Percentiles rank a stretch among this genome's conserved stretches.
Conservation (phyloP, 139 green algal genomes). For the Tetradesmus lagerheimii region DNA sequence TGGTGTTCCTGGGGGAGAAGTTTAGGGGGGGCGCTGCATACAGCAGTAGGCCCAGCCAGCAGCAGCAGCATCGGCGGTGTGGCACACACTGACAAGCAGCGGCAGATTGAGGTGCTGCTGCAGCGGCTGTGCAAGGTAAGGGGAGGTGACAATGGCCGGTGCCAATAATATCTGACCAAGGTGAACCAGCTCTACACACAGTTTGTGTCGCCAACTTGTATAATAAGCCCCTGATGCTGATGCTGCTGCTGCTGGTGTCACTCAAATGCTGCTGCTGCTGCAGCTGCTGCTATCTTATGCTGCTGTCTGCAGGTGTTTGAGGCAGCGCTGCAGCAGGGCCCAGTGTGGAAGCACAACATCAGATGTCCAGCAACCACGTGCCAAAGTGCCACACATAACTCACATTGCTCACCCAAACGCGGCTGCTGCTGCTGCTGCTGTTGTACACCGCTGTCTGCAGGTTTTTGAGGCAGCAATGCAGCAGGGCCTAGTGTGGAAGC, state of each 20-base stretch:
- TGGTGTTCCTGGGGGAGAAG: not conserved
- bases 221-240: too few relatives aligned
- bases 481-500: constrained; percentile 14
- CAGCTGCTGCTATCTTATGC: not conserved
- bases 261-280: too few relatives aligned
- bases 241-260: too few relatives aligned
- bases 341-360: constrained; percentile 6
- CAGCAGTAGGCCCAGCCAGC: not conserved
- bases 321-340: not conserved
- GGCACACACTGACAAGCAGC: not conserved
- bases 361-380: too few relatives aligned
- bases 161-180: too few relatives aligned
- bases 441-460: not conserved
- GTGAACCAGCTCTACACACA: too few relatives aligned
- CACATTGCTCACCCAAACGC: too few relatives aligned
- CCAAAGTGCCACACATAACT: too few relatives aligned
- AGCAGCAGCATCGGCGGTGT: constrained; percentile 6
- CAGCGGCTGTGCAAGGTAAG: constrained; percentile 21
- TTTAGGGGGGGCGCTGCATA: constrained; percentile 10
- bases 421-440: not conserved
- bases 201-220: too few relatives aligned
- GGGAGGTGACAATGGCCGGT: too few relatives aligned
- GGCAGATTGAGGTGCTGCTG: not conserved
- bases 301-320: constrained; percentile 29
- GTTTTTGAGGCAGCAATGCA: not conserved